Conservation (phyloP, 2,329 filamentous ascomycete species). For the Orbilia ellipsospora region DNA sequence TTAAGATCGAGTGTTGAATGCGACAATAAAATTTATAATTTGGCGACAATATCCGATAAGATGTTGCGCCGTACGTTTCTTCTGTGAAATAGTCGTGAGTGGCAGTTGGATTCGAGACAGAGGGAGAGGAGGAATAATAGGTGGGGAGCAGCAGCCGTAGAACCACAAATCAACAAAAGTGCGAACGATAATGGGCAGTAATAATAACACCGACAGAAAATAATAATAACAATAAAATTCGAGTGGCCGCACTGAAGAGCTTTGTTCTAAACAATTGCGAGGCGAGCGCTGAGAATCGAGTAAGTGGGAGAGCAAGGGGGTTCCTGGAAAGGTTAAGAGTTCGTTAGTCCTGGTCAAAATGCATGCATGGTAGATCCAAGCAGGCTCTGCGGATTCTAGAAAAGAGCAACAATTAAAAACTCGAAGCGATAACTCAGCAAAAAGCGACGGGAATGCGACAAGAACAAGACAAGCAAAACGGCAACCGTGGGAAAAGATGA, state of each 20-base stretch:
- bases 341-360: conserved; percentile 45
- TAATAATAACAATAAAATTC: conserved; percentile 15
- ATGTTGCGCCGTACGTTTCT: conserved; percentile 42
- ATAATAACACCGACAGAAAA: conserved; percentile 15
- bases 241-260: conserved; percentile 2
- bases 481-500: conserved; percentile 20
- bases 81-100: conserved; percentile 17
- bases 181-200: conserved; percentile 31
- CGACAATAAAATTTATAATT: conserved; percentile 20
- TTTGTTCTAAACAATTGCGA: conserved; percentile 37
- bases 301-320: conserved; percentile 40
- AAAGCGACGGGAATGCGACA: conserved; percentile 4
- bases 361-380: conserved; percentile 51
- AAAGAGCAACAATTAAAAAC: conserved; percentile 9
- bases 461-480: background rate
- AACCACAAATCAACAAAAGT: conserved; percentile 15
- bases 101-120: conserved; percentile 17
- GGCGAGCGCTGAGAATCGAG: conserved; percentile 48
- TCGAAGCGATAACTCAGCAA: background rate
- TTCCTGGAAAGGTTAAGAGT: conserved; percentile 47
- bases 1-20: conserved; percentile 23
- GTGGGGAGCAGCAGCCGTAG: conserved; percentile 44
- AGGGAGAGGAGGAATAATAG: conserved; percentile 18
- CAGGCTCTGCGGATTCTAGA: conserved; percentile 53
- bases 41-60: conserved; percentile 47